A percentile compares a stretch with the other conserved stretches of the same genome.
Conservation (phyloP, 2,329 filamentous ascomycete genomes). For the Calonectria naviculata region DNA sequence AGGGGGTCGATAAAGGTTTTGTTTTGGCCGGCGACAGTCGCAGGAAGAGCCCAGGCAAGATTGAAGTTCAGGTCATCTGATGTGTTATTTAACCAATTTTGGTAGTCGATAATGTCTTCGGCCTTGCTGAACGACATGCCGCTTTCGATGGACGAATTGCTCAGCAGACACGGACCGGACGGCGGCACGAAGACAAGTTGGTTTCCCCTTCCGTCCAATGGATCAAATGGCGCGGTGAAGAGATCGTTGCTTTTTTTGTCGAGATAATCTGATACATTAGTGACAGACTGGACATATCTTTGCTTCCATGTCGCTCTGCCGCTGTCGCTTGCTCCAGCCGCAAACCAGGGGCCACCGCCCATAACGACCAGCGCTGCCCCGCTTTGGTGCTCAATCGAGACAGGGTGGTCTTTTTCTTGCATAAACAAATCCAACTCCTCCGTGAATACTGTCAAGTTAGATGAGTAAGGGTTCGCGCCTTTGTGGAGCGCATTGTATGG, state of each 20-base stretch:
- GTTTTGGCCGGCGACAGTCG: constrained; percentile 24
- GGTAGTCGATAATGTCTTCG: constrained; percentile 24
- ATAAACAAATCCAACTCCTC: background rate
- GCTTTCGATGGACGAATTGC: background rate
- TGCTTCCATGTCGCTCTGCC: background rate
- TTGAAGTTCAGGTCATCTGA: constrained; percentile 28
- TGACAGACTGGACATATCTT: constrained; percentile 28
- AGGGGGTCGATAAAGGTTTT: constrained; percentile 32
- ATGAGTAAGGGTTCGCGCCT: background rate
- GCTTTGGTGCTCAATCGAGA: background rate
- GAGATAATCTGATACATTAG: constrained; percentile 32
- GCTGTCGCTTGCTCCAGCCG: background rate
- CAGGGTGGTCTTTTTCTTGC: background rate
- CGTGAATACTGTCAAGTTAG: background rate
- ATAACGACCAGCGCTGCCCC: background rate
- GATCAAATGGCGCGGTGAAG: constrained; percentile 33
- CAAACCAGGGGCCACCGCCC: background rate
- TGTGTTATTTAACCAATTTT: constrained; percentile 30
- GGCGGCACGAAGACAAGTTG: constrained; percentile 42
- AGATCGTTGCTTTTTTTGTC: constrained; percentile 26
- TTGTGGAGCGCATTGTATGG: background rate
- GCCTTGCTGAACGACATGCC: background rate
- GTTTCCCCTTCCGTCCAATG: constrained; percentile 37
- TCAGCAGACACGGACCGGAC: background rate
- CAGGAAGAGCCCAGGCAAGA: constrained; percentile 34